These are phyloP conservation scores for Pseudoscleropodium purum DNA, from an alignment of 225 moss, liverwort and hornwort species.

Conservation along the genomic window DNA sequence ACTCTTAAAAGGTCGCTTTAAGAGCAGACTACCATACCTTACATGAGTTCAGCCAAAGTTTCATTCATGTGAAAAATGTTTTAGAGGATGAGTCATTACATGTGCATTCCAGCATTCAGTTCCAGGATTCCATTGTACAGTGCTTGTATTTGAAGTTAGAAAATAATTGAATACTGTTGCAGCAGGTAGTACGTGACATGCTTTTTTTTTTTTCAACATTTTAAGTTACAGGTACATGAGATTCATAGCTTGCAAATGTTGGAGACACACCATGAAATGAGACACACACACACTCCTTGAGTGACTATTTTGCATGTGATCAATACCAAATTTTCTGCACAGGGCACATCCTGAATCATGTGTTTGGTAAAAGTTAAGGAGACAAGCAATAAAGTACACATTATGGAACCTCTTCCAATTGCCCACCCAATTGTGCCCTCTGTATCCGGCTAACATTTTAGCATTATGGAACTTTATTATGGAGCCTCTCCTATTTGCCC, in stretches of 20 bases:
- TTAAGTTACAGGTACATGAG: no score
- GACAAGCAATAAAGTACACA: not conserved
- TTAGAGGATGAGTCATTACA: not conserved
- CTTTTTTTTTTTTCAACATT: not conserved
- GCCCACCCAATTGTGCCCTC: not conserved
- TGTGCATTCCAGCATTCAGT: not conserved
- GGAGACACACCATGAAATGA: not conserved
- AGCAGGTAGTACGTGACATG: not conserved
- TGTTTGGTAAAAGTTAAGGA: not conserved
- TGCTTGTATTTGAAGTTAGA: not conserved
- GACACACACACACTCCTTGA: no score
- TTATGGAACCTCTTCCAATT: not conserved
- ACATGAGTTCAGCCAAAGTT: no score
- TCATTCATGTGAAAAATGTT: not conserved
- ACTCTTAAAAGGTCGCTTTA: no score
- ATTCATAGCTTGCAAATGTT: not conserved
- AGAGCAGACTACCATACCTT: not conserved
- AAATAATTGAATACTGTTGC: not conserved
- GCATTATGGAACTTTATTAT: no score
- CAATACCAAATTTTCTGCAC: not conserved
- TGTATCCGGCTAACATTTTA: not conserved
- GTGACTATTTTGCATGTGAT: not conserved
- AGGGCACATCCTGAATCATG: not conserved
- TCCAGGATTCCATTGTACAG: not conserved
- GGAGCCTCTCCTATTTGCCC: not conserved